These are phyloP conservation scores for Spiromastix sp. DNA, from an alignment of 2,329 filamentous ascomycete species.

Conservation along the genomic window DNA sequence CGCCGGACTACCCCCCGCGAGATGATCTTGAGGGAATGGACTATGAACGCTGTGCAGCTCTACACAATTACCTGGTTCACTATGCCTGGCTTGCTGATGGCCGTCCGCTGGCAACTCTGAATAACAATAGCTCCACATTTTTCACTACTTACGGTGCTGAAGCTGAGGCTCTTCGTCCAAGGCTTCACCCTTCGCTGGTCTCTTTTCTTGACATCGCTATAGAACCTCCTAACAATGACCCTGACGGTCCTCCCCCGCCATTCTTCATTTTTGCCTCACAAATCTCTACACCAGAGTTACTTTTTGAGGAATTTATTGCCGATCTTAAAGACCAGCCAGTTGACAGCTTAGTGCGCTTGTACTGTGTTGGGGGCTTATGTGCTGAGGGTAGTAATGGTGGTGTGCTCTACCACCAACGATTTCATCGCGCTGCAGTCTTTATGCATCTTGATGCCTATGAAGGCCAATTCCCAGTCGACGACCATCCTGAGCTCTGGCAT, in stretches of 20 bases:
- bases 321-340: too few relatives aligned
- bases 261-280: too few relatives aligned
- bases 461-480: conserved; percentile 11
- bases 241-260: too few relatives aligned
- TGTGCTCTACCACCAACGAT: conserved; percentile 19
- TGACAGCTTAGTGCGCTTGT: too few relatives aligned
- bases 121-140: conserved; percentile 12
- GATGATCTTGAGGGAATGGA: conserved; percentile 17
- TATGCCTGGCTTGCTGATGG: conserved; percentile 20
- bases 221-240: too few relatives aligned
- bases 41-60: conserved; percentile 19
- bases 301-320: too few relatives aligned
- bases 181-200: too few relatives aligned
- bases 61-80: conserved; percentile 23
- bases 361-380: conserved; percentile 11
- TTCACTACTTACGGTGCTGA: conserved; percentile 13
- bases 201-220: too few relatives aligned
- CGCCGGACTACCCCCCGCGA: conserved; percentile 17
- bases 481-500: conserved; percentile 14
- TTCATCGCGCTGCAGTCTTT: conserved; percentile 9
- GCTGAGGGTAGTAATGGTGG: conserved; percentile 15
- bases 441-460: conserved; percentile 8
- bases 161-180: conserved; percentile 16
- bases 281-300: too few relatives aligned
- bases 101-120: conserved; percentile 11